These are phyloP conservation scores for Fusarium begoniae DNA, from an alignment of 2,329 filamentous ascomycete species.

Conservation along the genomic window DNA sequence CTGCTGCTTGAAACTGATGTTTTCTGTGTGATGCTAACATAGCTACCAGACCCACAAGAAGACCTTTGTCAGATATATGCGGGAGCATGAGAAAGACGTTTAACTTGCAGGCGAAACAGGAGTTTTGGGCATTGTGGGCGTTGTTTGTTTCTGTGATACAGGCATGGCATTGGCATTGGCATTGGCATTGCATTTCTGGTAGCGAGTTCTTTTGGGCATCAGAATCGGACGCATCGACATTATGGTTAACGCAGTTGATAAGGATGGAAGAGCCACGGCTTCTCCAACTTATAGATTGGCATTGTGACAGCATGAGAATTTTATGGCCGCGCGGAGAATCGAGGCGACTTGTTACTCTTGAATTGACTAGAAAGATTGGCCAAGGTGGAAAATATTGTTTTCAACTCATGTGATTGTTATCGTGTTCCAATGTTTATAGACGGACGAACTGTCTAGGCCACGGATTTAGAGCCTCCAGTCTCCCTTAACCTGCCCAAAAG, in stretches of 20 bases:
- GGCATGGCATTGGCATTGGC: conserved; percentile 23
- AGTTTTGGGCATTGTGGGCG: conserved; percentile 12
- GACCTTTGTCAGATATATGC: conserved; percentile 93
- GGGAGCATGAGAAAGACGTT: conserved; percentile 74
- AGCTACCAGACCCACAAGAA: conserved; percentile 85
- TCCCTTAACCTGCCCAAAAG: conserved; percentile 33
- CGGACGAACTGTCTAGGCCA: not conserved
- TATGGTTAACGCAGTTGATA: not conserved
- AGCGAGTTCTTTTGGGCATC: conserved; percentile 25
- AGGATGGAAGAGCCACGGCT: not conserved
- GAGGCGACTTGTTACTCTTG: not conserved
- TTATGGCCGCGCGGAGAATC: not conserved
- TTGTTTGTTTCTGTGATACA: conserved; percentile 13
- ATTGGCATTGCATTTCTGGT: conserved; percentile 14
- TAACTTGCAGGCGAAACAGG: conserved; percentile 1
- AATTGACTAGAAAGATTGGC: not conserved
- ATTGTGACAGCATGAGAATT: not conserved
- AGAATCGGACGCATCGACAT: not conserved
- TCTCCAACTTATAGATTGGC: not conserved
- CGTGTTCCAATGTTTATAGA: not conserved
- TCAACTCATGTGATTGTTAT: not conserved
- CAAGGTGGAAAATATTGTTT: not conserved
- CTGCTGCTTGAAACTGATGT: not conserved
- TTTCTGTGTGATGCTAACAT: conserved; percentile 15
- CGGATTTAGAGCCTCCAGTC: not conserved